phyloP scores from a whole-genome alignment of 1,284 basidiomycete genomes.

The Leccinum laetum region DNA sequence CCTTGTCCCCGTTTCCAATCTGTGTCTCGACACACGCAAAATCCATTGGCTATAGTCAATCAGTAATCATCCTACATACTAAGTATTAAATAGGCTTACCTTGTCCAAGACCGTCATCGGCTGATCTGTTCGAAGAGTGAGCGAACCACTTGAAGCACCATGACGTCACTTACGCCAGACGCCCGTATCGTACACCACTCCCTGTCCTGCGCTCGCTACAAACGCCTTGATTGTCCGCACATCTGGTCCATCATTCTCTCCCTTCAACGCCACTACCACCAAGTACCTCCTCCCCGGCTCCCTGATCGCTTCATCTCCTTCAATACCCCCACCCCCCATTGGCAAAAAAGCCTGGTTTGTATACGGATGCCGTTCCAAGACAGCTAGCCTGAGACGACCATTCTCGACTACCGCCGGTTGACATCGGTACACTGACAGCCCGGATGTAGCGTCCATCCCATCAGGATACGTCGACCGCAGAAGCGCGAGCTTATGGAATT shows the following conservation, averaged over 20 bases:
- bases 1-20: conserved; percentile 67
- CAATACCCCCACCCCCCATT: conserved; percentile 56
- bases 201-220: conserved; percentile 74
- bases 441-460: conserved; percentile 52
- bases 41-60: too few species aligned
- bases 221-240: conserved; percentile 77
- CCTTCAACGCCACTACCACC: conserved; percentile 84
- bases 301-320: conserved; percentile 42
- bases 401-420: conserved; percentile 54
- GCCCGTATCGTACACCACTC: too few species aligned
- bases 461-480: conserved; percentile 65
- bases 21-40: conserved; percentile 88
- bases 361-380: conserved; percentile 75
- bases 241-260: conserved; percentile 71
- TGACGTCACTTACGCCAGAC: too few species aligned
- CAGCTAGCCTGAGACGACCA: conserved; percentile 52
- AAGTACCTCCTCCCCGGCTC: conserved; percentile 67
- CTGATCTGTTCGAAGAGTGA: conserved; percentile 56
- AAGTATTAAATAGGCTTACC: conserved; percentile 41
- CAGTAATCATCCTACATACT: background rate
- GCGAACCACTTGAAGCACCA: background rate
- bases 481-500: conserved; percentile 85
- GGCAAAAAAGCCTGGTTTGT: conserved; percentile 91
- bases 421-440: conserved; percentile 77
- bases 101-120: conserved; percentile 80